These are phyloP conservation scores for Sophora flavescens DNA, from an alignment of 306 rosid genomes.

Conservation along the genomic window DNA sequence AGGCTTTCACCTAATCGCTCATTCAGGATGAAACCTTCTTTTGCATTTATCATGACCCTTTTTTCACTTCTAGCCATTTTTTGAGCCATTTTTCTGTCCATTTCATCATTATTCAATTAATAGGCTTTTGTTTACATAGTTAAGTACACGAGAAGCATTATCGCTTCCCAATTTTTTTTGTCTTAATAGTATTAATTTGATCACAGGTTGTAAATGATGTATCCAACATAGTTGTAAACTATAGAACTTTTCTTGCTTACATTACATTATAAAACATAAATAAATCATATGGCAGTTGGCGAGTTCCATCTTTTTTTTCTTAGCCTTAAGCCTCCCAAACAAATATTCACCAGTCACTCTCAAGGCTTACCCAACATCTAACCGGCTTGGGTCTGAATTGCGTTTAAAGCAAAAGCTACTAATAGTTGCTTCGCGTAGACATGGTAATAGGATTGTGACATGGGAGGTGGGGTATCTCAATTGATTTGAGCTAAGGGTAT, in stretches of 20 bases:
- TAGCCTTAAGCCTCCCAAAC: neutral
- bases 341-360: too few relatives aligned
- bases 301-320: too few relatives aligned
- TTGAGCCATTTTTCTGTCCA: conserved; percentile 49
- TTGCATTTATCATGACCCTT: conserved; percentile 46
- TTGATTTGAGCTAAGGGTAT: too few relatives aligned
- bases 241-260: neutral
- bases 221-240: conserved; percentile 23
- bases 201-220: conserved; percentile 45
- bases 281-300: neutral
- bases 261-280: neutral
- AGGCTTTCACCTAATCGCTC: conserved; percentile 45
- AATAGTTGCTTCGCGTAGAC: too few relatives aligned
- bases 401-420: too few relatives aligned
- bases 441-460: too few relatives aligned
- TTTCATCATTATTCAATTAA: conserved; percentile 34
- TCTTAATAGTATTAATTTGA: conserved; percentile 24
- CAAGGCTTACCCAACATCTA: too few relatives aligned
- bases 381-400: too few relatives aligned
- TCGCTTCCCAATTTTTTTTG: conserved; percentile 35
- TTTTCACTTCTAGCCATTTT: conserved; percentile 42
- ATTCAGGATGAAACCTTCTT: conserved; percentile 53
- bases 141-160: conserved; percentile 36
- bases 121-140: conserved; percentile 21
- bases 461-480: too few relatives aligned